Conservation (phyloP, 75 land plant genomes). For the Sequoiadendron giganteum region DNA sequence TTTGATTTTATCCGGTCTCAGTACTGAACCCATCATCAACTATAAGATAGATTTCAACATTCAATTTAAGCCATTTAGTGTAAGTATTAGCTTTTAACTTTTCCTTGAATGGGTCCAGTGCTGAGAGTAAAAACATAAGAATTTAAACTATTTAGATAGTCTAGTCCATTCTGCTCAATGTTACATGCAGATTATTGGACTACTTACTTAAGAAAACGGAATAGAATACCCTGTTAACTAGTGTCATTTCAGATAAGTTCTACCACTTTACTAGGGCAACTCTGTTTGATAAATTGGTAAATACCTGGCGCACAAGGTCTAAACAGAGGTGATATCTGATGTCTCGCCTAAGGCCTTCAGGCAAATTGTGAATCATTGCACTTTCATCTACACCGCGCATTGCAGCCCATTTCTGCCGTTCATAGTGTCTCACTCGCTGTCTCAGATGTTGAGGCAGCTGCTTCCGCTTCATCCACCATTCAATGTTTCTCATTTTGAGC, state of each 20-base stretch:
- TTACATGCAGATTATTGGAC: no score
- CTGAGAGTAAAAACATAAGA: no score
- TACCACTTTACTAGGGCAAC: neutral
- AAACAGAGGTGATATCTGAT: constrained; percentile 90
- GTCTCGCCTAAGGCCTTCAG: constrained; percentile 87
- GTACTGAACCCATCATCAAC: no score
- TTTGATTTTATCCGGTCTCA: no score
- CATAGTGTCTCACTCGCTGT: constrained; percentile 87
- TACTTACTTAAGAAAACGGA: no score
- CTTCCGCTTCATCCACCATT: constrained; percentile 93
- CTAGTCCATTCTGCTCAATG: no score
- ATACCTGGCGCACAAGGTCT: constrained; percentile 90
- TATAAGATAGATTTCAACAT: no score
- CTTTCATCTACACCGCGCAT: constrained; percentile 89
- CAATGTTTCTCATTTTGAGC: constrained; percentile 70
- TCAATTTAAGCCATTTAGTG: no score
- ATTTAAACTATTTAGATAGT: no score
- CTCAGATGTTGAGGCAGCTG: constrained; percentile 66
- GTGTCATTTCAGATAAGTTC: neutral
- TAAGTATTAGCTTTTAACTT: no score
- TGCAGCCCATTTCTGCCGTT: constrained; percentile 92
- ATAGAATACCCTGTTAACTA: no score
- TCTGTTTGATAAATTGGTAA: neutral
- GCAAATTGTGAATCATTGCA: constrained; percentile 66
- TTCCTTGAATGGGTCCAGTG: no score